These are phyloP conservation scores for Botryotinia convoluta DNA, from an alignment of 2,329 filamentous ascomycete genomes.

Conservation along the genomic window DNA sequence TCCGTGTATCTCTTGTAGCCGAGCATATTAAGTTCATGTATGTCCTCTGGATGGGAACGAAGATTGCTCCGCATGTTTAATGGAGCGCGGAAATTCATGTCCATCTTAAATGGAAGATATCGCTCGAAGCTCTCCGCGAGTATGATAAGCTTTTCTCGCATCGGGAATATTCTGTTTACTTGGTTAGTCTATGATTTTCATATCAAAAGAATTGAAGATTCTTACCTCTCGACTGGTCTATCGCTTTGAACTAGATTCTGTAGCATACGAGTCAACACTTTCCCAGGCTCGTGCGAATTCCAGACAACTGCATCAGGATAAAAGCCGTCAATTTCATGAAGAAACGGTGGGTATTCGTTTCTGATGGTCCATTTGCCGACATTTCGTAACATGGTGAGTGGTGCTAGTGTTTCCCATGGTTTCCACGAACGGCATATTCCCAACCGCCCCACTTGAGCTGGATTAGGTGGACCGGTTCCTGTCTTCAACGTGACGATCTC, in stretches of 20 bases:
- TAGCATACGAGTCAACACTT: not conserved
- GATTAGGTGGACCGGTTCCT: not conserved
- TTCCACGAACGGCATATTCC: not conserved
- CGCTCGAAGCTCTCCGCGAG: not conserved
- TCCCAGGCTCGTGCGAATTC: not conserved
- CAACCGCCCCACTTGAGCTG: not conserved
- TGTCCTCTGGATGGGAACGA: not conserved
- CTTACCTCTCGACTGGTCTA: not conserved
- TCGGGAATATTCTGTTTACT: not conserved
- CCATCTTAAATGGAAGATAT: slow-evolving; percentile 1
- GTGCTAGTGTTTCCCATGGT: not conserved
- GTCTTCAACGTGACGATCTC: not conserved
- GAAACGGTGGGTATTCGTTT: not conserved
- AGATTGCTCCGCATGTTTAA: not conserved
- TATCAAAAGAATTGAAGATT: not conserved
- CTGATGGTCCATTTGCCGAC: not conserved
- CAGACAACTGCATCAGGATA: not conserved
- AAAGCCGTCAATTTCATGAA: not conserved
- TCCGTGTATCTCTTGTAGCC: not conserved
- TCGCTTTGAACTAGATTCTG: not conserved
- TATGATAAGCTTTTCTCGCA: not conserved
- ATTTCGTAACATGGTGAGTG: slow-evolving; percentile 5
- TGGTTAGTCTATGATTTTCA: not conserved
- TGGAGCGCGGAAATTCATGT: not conserved
- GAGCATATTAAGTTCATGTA: not conserved